Base-by-base conservation (phyloP, 805 yeast genomes). In the Metschnikowia henanensis region DNA sequence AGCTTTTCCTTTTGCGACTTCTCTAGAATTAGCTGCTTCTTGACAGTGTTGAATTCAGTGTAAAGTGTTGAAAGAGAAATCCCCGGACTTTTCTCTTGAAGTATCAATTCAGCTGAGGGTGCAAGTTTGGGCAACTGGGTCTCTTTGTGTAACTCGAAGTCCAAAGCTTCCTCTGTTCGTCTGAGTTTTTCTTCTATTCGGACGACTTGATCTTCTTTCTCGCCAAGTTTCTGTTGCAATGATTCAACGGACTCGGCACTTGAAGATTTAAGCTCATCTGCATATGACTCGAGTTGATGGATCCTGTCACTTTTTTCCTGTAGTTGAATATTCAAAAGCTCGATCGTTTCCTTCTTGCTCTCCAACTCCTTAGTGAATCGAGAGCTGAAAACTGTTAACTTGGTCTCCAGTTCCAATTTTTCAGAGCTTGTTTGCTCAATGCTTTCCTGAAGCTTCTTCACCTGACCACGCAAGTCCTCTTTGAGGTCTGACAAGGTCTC, bases 1-100 rank as follows among this genome's bases (percentile, higher is more conserved):
- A 92, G 71, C 42, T 77, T 75, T 45, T 80, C 81, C 53, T 87
- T 88, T 40, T 85, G 84, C 15, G 83, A 74, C 54, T 81, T 79
- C 62, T 89, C 96, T 41, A 79, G 75, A 3, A 79, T 73, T 37
- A 87, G 67, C 51, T 84, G 86, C 51, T 77, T 84, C 60, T 80
- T 83, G 45, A 87, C 62, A 42, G 77, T 70, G 48, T 79, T 76
- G 55, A 77, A 80, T 53, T 86, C 92, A 1, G 85, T 62, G 52
- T 83, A 80, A 23, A 85, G 66, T 34, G 85, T 78, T 3, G 87
- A 81, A 30, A 87, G 66, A 0, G 91, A 80, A 6, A 85, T 75
- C 7, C 83, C 82, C 35, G 53, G 55, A 5, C 62, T 49, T 18
- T 56, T 60, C 33, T 70, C 67, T 8, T 81, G 68, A 18, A 81